Percentiles rank a stretch among this genome's conserved stretches.
These are phyloP conservation scores for Keqinozyma sinolaborantium DNA, from an alignment of 1,139 yeast genomes.

Conservation along the genomic window DNA sequence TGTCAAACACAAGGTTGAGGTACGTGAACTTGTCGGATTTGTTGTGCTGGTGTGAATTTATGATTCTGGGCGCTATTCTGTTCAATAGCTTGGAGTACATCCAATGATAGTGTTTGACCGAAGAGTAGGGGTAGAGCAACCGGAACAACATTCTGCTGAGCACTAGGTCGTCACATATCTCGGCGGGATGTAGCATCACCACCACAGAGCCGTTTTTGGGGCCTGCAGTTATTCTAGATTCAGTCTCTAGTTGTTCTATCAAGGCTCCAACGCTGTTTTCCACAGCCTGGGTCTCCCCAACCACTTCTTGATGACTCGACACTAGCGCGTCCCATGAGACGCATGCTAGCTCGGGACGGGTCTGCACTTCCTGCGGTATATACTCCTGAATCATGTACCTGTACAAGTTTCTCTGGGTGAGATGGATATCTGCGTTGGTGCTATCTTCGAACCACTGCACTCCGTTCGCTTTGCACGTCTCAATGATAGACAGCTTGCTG, in stretches of 20 bases:
- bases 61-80: slow-evolving; percentile 26
- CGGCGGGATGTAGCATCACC: slow-evolving; percentile 5
- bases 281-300: slow-evolving; percentile 12
- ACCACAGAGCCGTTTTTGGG: slow-evolving; percentile 6
- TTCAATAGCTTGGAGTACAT: slow-evolving; percentile 41
- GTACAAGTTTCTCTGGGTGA: slow-evolving; percentile 55
- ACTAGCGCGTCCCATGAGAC: slow-evolving; percentile 14
- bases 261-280: slow-evolving; percentile 10
- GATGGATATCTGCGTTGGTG: slow-evolving; percentile 51
- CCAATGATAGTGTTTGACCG: slow-evolving; percentile 44
- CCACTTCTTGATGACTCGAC: slow-evolving; percentile 12
- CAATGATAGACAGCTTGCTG: slow-evolving; percentile 41
- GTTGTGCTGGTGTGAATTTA: no score
- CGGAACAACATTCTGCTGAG: slow-evolving; percentile 31
- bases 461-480: slow-evolving; percentile 37
- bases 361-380: slow-evolving; percentile 16
- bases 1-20: slow-evolving; percentile 20
- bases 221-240: slow-evolving; percentile 4
- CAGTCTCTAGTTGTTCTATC: slow-evolving; percentile 4
- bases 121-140: slow-evolving; percentile 30
- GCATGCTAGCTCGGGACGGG: slow-evolving; percentile 10
- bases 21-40: slow-evolving; percentile 15
- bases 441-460: slow-evolving; percentile 67
- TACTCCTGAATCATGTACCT: slow-evolving; percentile 29
- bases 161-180: slow-evolving; percentile 15